phyloP scores from a whole-genome alignment of 78 protist species.

The Dictyostelium citrinum region DNA sequence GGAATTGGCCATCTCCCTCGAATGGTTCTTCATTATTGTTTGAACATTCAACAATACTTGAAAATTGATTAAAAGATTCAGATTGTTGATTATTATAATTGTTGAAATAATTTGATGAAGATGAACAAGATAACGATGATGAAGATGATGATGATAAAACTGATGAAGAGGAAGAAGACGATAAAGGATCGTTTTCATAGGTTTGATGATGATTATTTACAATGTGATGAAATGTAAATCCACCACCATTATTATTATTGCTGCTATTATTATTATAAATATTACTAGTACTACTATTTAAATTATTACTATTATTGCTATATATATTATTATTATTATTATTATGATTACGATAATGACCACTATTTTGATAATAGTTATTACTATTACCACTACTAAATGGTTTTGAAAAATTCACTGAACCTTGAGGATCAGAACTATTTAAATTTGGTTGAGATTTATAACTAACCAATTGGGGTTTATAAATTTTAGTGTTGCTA shows the following conservation, averaged over 20 bases:
- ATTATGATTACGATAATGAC: background rate
- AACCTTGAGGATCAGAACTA: slow-evolving; percentile 1
- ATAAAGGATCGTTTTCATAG: background rate
- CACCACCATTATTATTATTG: background rate
- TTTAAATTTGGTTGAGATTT: slow-evolving; percentile 77
- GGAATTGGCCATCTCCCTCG: background rate
- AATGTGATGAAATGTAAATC: background rate
- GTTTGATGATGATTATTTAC: background rate
- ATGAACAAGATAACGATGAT: background rate
- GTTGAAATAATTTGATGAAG: background rate
- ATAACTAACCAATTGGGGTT: slow-evolving; percentile 43
- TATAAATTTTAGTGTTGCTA: background rate
- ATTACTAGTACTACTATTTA: background rate
- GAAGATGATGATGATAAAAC: background rate
- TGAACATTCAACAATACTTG: background rate
- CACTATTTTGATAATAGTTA: background rate
- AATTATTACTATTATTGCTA: slow-evolving; percentile 16
- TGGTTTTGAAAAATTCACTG: slow-evolving; percentile 1
- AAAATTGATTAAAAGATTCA: slow-evolving; percentile 30
- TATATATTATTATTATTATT: background rate
- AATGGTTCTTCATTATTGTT: background rate
- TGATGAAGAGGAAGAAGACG: background rate
- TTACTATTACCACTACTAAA: background rate
- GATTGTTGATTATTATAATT: background rate
- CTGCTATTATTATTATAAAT: background rate